phyloP scores from a whole-genome alignment of 2,329 filamentous ascomycete genomes.

The Penicillium palitans region DNA sequence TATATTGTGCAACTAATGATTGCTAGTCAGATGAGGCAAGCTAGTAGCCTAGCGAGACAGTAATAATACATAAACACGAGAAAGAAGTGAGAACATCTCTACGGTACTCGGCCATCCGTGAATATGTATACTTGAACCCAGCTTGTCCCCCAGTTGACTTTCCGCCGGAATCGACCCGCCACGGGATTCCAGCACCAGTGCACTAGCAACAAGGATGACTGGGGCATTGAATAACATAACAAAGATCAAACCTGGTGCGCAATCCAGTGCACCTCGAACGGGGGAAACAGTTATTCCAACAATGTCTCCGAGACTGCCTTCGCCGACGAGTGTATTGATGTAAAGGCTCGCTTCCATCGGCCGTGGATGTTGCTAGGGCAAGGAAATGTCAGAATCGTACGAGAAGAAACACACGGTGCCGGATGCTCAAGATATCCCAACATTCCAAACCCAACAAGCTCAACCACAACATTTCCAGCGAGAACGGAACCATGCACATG shows the following conservation, averaged over 20 bases:
- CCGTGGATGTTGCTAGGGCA: neutral
- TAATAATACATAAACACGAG: neutral
- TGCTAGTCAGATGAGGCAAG: neutral
- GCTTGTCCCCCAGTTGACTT: neutral
- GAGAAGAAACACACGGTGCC: neutral
- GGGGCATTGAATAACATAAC: neutral
- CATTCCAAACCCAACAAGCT: no score
- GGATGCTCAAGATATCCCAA: no score
- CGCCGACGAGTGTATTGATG: no score
- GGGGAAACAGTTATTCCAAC: neutral
- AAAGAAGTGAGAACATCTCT: neutral
- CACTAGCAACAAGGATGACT: neutral
- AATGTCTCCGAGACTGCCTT: neutral
- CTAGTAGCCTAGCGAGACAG: neutral
- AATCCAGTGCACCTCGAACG: neutral
- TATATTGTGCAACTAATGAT: neutral
- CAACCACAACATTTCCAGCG: no score
- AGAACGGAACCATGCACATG: no score
- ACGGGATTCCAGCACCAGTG: neutral
- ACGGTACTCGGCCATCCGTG: neutral
- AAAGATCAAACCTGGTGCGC: neutral
- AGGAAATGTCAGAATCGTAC: neutral
- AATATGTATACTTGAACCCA: neutral
- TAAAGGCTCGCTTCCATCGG: neutral
- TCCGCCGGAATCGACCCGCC: neutral